Percentiles rank a stretch among this genome's conserved stretches.
Conservation (phyloP, 306 rosid genomes). For the Prunus dulcis region DNA sequence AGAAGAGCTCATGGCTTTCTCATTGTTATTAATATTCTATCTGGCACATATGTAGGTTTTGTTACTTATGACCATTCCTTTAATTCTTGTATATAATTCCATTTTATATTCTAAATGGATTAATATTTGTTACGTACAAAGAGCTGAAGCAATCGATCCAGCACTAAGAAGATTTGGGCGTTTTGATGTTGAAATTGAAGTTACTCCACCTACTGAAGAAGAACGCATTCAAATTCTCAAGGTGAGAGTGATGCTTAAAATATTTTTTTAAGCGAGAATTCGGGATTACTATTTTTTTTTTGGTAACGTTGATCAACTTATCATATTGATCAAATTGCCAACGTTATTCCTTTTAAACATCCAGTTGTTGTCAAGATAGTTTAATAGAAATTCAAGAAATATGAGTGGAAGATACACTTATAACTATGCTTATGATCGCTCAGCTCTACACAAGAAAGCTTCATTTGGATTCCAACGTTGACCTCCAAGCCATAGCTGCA, state of each 20-base stretch:
- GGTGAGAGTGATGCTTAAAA: conserved; percentile 40
- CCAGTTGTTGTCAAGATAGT: not conserved
- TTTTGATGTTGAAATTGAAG: conserved; percentile 88
- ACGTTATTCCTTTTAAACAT: not conserved
- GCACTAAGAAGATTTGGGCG: conserved; percentile 86
- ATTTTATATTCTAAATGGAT: conserved; percentile 1
- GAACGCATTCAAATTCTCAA: conserved; percentile 81
- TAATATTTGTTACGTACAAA: conserved; percentile 23
- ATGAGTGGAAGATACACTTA: conserved; percentile 11
- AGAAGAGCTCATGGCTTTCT: not conserved
- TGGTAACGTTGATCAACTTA: not conserved
- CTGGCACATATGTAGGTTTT: not conserved
- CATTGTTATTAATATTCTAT: not conserved
- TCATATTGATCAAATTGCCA: no score
- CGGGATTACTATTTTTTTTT: not conserved
- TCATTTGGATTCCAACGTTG: conserved; percentile 51
- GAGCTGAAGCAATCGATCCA: conserved; percentile 88
- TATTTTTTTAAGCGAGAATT: not conserved
- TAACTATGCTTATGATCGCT: conserved; percentile 19
- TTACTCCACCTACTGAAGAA: conserved; percentile 70
- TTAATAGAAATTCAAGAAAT: conserved; percentile 12
- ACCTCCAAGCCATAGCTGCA: conserved; percentile 64
- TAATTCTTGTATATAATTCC: not conserved
- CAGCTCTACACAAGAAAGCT: conserved; percentile 84
- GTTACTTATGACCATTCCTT: no score